A percentile compares a stretch with the other conserved stretches of the same genome.
Conservation (phyloP, 116 monocot species). For the Posidonia oceanica region DNA sequence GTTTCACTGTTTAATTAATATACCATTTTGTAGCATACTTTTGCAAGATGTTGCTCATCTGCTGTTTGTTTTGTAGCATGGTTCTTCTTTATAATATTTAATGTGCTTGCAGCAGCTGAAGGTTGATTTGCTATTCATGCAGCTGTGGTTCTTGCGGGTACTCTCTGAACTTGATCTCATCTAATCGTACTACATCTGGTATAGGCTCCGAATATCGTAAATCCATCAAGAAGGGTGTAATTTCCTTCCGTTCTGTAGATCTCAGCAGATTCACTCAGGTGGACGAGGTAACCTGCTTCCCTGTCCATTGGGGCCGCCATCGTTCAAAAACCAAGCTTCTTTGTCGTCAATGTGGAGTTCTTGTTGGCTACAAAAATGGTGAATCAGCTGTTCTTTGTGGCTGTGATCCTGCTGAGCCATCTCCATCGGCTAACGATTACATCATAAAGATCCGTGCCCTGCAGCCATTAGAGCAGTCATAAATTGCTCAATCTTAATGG, state of each 20-base stretch:
- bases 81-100: neutral
- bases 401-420: constrained; percentile 18
- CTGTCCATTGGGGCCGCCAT: constrained; percentile 26
- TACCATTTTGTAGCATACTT: neutral
- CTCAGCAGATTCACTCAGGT: constrained; percentile 67
- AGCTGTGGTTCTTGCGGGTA: constrained; percentile 58
- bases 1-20: neutral
- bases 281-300: constrained; percentile 43
- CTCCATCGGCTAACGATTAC: constrained; percentile 30
- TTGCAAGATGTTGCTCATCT: constrained; percentile 1
- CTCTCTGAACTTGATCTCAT: constrained; percentile 54
- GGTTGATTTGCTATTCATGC: constrained; percentile 15
- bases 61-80: neutral
- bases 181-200: constrained; percentile 35
- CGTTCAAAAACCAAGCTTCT: constrained; percentile 56
- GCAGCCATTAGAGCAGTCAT: constrained; percentile 20
- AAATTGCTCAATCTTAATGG: neutral
- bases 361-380: constrained; percentile 36
- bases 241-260: constrained; percentile 43
- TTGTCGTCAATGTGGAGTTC: constrained; percentile 49
- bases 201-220: constrained; percentile 27
- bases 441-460: constrained; percentile 41
- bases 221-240: constrained; percentile 42
- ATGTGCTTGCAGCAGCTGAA: constrained; percentile 11
- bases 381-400: constrained; percentile 36